Conservation (phyloP, 2,329 filamentous ascomycete species). For the Hymenoscyphus fraxineus region DNA sequence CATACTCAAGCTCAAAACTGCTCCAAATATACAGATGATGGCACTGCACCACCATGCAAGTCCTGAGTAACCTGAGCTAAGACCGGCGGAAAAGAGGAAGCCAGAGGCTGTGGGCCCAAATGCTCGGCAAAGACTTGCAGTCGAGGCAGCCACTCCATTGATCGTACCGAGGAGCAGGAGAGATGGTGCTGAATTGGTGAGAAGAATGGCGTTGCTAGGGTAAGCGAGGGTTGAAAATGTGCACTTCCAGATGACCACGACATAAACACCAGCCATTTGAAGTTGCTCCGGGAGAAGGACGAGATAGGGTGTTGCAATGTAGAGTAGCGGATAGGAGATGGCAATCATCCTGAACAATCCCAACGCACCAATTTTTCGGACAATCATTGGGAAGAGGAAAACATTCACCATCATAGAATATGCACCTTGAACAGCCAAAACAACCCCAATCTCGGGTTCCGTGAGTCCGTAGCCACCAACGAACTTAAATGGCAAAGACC, state of each 20-base stretch:
- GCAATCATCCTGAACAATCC: slow-evolving; percentile 79
- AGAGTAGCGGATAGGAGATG: slow-evolving; percentile 79
- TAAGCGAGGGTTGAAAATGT: slow-evolving; percentile 89
- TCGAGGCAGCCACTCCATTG: slow-evolving; percentile 88
- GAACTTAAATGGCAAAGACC: slow-evolving; percentile 79
- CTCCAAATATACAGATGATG: slow-evolving; percentile 69
- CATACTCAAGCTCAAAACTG: slow-evolving; percentile 71
- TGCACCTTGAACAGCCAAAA: slow-evolving; percentile 82
- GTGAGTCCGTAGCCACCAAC: slow-evolving; percentile 79
- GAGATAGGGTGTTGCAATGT: slow-evolving; percentile 83
- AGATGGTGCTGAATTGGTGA: slow-evolving; percentile 83
- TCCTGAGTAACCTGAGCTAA: slow-evolving; percentile 77
- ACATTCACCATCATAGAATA: slow-evolving; percentile 79
- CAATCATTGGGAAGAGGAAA: slow-evolving; percentile 76
- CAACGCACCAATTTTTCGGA: slow-evolving; percentile 70
- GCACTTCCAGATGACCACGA: slow-evolving; percentile 84
- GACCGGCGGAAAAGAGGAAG: slow-evolving; percentile 74
- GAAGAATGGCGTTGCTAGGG: slow-evolving; percentile 82
- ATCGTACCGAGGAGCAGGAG: slow-evolving; percentile 83
- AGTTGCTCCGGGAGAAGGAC: slow-evolving; percentile 72
- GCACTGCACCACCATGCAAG: slow-evolving; percentile 92
- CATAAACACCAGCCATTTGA: slow-evolving; percentile 71
- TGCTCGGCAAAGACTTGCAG: slow-evolving; percentile 81
- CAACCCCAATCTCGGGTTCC: slow-evolving; percentile 79
- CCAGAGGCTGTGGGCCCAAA: slow-evolving; percentile 88